A percentile compares a stretch with the other conserved stretches of the same genome.
Evolutionary conservation across 768 basidiomycete genomes (phyloP).

Genomic region (Termitomyces sp.): DNA sequence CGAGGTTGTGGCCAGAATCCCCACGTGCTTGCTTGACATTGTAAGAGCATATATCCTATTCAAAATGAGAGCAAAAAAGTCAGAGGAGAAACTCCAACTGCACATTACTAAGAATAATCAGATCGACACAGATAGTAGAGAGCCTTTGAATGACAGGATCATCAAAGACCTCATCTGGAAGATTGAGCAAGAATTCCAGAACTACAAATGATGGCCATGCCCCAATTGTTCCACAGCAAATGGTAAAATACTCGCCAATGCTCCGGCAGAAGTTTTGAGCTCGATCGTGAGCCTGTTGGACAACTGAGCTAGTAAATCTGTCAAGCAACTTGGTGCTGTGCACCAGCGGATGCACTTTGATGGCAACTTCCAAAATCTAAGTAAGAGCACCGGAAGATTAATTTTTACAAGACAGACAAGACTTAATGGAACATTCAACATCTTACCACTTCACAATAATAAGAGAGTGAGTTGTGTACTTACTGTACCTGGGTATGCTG

Average conservation of each 20-base stretch:
- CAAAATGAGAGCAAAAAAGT: too few relatives aligned
- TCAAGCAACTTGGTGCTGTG: not conserved
- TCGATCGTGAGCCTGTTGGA: too few relatives aligned
- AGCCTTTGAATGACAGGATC: not conserved
- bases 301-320: not conserved
- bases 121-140: not conserved
- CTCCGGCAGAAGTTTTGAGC: not conserved
- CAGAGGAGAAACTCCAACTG: too few relatives aligned
- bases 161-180: not conserved
- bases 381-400: too few relatives aligned
- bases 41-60: too few relatives aligned
- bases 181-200: not conserved
- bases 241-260: not conserved
- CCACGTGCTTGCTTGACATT: not conserved
- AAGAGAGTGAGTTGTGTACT: constrained; percentile 94
- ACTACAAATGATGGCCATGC: not conserved
- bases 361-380: too few relatives aligned
- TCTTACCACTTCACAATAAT: constrained; percentile 94
- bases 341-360: not conserved
- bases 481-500: constrained; percentile 85
- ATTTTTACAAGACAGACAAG: constrained; percentile 56
- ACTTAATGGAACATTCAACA: constrained; percentile 88
- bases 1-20: not conserved
- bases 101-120: not conserved
- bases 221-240: not conserved